Base-by-base conservation (phyloP, 192 early-diverging fungal genomes). In the Thamnidium elegans region DNA sequence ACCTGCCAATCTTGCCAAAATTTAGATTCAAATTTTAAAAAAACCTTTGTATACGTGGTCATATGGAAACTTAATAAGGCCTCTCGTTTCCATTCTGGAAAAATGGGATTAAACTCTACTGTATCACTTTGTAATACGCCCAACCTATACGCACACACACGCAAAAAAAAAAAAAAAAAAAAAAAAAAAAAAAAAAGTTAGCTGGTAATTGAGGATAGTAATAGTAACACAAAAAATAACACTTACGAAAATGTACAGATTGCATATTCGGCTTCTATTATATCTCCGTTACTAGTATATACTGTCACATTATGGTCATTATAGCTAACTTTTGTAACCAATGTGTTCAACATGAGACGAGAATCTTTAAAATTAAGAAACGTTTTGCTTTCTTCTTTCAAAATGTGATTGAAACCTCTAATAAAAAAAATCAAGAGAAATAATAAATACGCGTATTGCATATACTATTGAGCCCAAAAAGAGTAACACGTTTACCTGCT, bases 21-120 rank as follows among this genome's bases (percentile, higher is more conserved):
- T 44, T 70, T 58, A 11, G 44, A 53, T 4, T 65, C 43, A 47
- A 78, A 78, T 13, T 70, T 75, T 26, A 78, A 34, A 31, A 75
- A 78, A 20, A 78, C 75, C 46, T 78, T 78, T 47, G 68, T 73
- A 50, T 78, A 78, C 0, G 68, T 71, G 1, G 72, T 61, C 48
- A 75, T 75, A 45, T 78, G 76, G 19, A 78, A 78, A 31, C 64
- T 70, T 11, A 71, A 58, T 30, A 78, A 31, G 3, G 72, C 72
- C 31, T 78, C 73, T 7, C 63, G 19, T 55, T 78, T 78, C 76
- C 76, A 78, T 26, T 65, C 60, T 30, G 76, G 76, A 23, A 78
- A 75, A 13, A 48, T 11, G 5, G 76, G 76, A 15, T 53, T 47
- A 30, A 74, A 78, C 11, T 61, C 32, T 19, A 78, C 76, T 34